A percentile compares a stretch with the other conserved stretches of the same genome.
phyloP scores from a whole-genome alignment of 495 filamentous ascomycete species.

The Xylaria bambusicola region DNA sequence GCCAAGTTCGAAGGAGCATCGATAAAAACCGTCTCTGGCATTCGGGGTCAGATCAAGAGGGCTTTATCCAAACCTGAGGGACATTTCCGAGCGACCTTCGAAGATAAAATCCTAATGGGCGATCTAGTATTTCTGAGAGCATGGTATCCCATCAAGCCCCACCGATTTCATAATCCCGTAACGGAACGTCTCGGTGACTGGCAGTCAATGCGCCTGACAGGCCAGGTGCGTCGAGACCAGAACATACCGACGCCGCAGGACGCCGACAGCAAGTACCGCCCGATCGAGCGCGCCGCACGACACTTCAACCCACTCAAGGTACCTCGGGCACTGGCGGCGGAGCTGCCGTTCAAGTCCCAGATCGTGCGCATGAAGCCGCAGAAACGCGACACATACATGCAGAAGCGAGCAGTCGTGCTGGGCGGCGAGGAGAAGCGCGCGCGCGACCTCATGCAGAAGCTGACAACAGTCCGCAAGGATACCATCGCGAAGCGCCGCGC shows the following conservation, averaged over 20 bases:
- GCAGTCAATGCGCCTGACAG: constrained; percentile 92
- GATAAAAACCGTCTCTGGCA: constrained; percentile 92
- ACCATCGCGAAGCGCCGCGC: constrained; percentile 76
- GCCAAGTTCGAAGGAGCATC: constrained; percentile 97
- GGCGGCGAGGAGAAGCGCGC: constrained; percentile 80
- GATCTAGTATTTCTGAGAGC: constrained; percentile 95
- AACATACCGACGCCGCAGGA: constrained; percentile 73
- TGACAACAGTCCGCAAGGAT: constrained; percentile 88
- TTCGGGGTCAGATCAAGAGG: constrained; percentile 94
- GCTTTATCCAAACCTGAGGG: constrained; percentile 90
- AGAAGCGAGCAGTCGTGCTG: constrained; percentile 88
- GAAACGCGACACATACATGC: constrained; percentile 83
- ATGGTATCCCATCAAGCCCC: constrained; percentile 94
- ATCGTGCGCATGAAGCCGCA: constrained; percentile 78
- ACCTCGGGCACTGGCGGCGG: constrained; percentile 77
- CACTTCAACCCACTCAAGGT: constrained; percentile 95
- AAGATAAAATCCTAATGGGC: constrained; percentile 95
- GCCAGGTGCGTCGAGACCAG: constrained; percentile 79
- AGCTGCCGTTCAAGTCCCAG: constrained; percentile 91
- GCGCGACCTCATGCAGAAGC: constrained; percentile 87
- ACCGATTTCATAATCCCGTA: constrained; percentile 94
- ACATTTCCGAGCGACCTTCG: constrained; percentile 92
- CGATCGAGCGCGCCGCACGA: constrained; percentile 74
- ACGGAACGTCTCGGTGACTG: constrained; percentile 84
- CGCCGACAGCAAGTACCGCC: constrained; percentile 79